phyloP scores from a whole-genome alignment of 2,329 filamentous ascomycete genomes.

The Exophiala alcalophila region DNA sequence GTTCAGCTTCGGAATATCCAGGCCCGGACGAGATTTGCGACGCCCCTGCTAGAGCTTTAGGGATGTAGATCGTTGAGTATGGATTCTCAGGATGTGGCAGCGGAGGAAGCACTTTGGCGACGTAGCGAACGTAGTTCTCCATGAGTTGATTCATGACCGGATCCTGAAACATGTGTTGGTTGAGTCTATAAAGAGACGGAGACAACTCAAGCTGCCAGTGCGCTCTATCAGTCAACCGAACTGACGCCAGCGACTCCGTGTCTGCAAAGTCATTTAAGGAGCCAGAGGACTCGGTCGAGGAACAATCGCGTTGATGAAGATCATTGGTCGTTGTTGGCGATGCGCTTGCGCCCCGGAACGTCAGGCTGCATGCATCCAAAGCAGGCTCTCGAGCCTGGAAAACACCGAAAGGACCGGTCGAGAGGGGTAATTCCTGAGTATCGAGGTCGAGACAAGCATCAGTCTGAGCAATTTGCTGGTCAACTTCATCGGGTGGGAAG shows the following conservation, averaged over 20 bases:
- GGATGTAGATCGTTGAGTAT: slow-evolving; percentile 20
- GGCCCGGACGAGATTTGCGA: slow-evolving; percentile 11
- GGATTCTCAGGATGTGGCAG: slow-evolving; percentile 18
- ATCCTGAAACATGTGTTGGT: slow-evolving; percentile 8
- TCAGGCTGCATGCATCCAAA: background rate
- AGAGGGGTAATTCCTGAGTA: background rate
- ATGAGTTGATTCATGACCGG: slow-evolving; percentile 18
- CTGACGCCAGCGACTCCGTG: too few relatives aligned
- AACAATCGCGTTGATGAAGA: too few relatives aligned
- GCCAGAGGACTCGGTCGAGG: too few relatives aligned
- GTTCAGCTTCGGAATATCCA: background rate
- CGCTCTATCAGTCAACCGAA: too few relatives aligned
- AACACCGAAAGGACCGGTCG: slow-evolving; percentile 11
- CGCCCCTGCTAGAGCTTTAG: slow-evolving; percentile 19
- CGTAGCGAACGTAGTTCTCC: slow-evolving; percentile 18
- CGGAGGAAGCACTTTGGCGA: slow-evolving; percentile 19
- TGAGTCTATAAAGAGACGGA: background rate
- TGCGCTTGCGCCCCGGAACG: too few relatives aligned
- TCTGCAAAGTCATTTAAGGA: too few relatives aligned
- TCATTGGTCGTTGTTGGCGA: too few relatives aligned
- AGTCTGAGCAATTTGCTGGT: slow-evolving; percentile 15
- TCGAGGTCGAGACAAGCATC: slow-evolving; percentile 7
- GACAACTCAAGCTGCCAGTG: too few relatives aligned
- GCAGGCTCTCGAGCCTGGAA: slow-evolving; percentile 4
- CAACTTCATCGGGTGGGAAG: slow-evolving; percentile 17